These are phyloP conservation scores for Penicillium cataractarum DNA, from an alignment of 495 filamentous ascomycete genomes.

Conservation along the genomic window DNA sequence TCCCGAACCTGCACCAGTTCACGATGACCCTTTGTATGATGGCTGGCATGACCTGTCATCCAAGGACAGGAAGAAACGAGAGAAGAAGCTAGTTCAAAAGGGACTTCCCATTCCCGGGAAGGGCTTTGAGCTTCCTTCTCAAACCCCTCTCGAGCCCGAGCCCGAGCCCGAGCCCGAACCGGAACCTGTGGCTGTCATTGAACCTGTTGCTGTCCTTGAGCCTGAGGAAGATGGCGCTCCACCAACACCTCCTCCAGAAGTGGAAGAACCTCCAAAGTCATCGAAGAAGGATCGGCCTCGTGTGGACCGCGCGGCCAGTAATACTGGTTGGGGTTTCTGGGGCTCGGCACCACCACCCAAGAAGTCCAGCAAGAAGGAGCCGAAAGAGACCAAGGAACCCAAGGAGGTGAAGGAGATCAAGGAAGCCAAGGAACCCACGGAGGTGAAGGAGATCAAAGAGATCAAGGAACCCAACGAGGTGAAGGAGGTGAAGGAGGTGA, in stretches of 20 bases:
- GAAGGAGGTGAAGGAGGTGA: constrained; percentile 39
- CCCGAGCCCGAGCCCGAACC: constrained; percentile 26
- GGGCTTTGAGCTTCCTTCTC: constrained; percentile 36
- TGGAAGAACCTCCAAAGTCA: constrained; percentile 44
- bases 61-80: constrained; percentile 45
- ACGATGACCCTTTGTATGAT: constrained; percentile 43
- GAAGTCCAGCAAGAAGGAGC: constrained; percentile 50
- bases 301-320: constrained; percentile 51
- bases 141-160: constrained; percentile 11
- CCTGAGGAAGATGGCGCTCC: constrained; percentile 39
- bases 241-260: constrained; percentile 59
- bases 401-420: too few relatives aligned
- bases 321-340: constrained; percentile 63
- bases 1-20: constrained; percentile 31
- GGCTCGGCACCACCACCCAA: constrained; percentile 53
- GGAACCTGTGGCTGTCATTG: too few relatives aligned
- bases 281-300: constrained; percentile 63
- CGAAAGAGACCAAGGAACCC: too few relatives aligned
- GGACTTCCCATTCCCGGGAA: constrained; percentile 43
- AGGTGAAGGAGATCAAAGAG: too few relatives aligned
- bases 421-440: too few relatives aligned
- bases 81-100: constrained; percentile 40
- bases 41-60: constrained; percentile 40
- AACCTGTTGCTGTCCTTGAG: too few relatives aligned
- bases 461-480: too few relatives aligned